Evolutionary conservation across 2,329 filamentous ascomycete genomes (phyloP).

Genomic region (Dactylellina leptospora): DNA sequence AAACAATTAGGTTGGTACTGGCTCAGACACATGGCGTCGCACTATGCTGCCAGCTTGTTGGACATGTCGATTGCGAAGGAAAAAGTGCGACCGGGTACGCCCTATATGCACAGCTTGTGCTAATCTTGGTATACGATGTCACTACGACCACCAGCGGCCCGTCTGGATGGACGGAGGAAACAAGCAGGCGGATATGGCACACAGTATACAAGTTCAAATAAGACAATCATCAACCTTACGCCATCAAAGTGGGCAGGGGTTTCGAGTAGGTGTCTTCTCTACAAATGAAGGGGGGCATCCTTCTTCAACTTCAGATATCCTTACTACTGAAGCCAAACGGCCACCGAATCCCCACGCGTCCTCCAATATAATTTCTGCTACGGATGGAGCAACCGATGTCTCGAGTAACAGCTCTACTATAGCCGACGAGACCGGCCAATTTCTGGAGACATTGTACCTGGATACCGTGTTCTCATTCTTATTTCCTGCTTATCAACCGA

Average conservation of each 20-base stretch:
- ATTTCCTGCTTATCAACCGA: conserved; percentile 71
- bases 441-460: conserved; percentile 62
- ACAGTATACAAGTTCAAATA: background rate
- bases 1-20: too few species aligned
- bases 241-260: background rate
- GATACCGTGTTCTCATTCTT: conserved; percentile 71
- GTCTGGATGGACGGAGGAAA: conserved; percentile 68
- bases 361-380: too few species aligned
- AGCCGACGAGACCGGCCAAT: conserved; percentile 60
- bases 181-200: conserved; percentile 56
- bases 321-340: background rate
- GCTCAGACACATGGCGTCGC: too few species aligned
- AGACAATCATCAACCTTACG: background rate
- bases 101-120: conserved; percentile 56
- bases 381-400: too few species aligned
- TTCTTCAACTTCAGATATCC: background rate
- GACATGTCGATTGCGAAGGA: conserved; percentile 60
- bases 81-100: conserved; percentile 60
- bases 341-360: background rate
- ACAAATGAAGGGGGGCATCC: background rate
- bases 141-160: conserved; percentile 66
- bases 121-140: conserved; percentile 67
- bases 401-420: too few species aligned
- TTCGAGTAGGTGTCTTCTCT: background rate
- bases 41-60: conserved; percentile 58